phyloP scores from a whole-genome alignment of 2,329 filamentous ascomycete genomes.

The Sphaerulina vaccinii region DNA sequence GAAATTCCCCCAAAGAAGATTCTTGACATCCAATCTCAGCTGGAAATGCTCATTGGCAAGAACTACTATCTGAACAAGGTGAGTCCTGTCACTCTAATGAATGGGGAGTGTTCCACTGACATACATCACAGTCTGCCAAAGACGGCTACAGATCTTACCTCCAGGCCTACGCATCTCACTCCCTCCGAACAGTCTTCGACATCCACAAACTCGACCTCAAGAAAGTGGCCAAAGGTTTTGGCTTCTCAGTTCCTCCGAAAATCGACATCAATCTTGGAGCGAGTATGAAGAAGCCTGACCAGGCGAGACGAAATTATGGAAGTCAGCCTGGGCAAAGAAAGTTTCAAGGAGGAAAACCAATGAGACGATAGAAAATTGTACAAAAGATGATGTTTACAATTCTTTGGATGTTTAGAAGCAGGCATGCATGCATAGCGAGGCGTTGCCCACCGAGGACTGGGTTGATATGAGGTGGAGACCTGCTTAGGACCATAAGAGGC shows the following conservation, averaged over 20 bases:
- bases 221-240: conserved; percentile 82
- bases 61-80: conserved; percentile 97
- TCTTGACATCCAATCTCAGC: conserved; percentile 72
- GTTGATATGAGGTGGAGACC: neutral
- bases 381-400: neutral
- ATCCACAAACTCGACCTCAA: conserved; percentile 77
- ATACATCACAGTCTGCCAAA: conserved; percentile 55
- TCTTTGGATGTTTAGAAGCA: neutral
- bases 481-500: too few relatives aligned
- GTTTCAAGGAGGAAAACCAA: conserved; percentile 17
- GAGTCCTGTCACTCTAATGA: conserved; percentile 25
- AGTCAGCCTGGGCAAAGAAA: conserved; percentile 67
- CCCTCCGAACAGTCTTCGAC: conserved; percentile 78
- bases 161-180: conserved; percentile 89
- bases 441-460: conserved; percentile 1
- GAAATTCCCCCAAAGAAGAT: conserved; percentile 93
- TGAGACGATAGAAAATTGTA: neutral
- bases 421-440: conserved; percentile 4
- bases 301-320: conserved; percentile 70
- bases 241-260: conserved; percentile 72
- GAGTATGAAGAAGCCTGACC: conserved; percentile 72
- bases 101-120: conserved; percentile 16
- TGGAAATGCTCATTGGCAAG: conserved; percentile 89
- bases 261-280: conserved; percentile 77
- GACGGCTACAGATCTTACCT: conserved; percentile 84